Percentiles rank a stretch among this genome's conserved stretches.
phyloP scores from a whole-genome alignment of 805 yeast species.

The Blastobotrys americana region DNA sequence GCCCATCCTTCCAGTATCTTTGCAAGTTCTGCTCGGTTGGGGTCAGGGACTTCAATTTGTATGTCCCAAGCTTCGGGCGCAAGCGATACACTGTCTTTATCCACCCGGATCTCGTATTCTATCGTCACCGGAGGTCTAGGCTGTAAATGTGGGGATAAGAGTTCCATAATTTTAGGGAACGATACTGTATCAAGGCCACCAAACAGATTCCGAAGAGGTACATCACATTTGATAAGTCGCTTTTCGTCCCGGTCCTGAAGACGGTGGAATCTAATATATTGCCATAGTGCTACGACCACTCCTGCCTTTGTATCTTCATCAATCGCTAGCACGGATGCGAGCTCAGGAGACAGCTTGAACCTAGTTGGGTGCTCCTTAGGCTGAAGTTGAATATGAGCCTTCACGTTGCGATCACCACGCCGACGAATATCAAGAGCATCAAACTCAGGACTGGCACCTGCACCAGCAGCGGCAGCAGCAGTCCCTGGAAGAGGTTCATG shows the following conservation, averaged over 20 bases:
- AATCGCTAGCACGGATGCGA: slow-evolving; percentile 67
- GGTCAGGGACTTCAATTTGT: slow-evolving; percentile 45
- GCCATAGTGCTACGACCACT: slow-evolving; percentile 71
- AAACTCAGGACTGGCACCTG: slow-evolving; percentile 43
- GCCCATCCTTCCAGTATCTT: slow-evolving; percentile 35
- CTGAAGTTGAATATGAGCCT: slow-evolving; percentile 69
- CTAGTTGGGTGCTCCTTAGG: slow-evolving; percentile 68
- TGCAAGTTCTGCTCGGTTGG: slow-evolving; percentile 30
- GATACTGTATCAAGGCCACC: slow-evolving; percentile 45
- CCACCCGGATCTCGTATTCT: slow-evolving; percentile 70
- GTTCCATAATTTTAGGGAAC: slow-evolving; percentile 65
- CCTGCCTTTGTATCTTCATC: slow-evolving; percentile 81
- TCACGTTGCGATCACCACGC: slow-evolving; percentile 57
- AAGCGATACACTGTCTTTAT: slow-evolving; percentile 53
- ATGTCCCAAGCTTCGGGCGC: slow-evolving; percentile 79
- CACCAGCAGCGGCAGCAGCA: slow-evolving; percentile 18
- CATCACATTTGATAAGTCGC: slow-evolving; percentile 47
- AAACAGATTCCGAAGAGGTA: slow-evolving; percentile 38
- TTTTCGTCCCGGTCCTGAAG: slow-evolving; percentile 52
- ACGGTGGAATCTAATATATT: slow-evolving; percentile 60
- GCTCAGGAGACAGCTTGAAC: slow-evolving; percentile 54
- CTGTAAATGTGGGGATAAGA: slow-evolving; percentile 55
- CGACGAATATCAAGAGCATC: slow-evolving; percentile 89
- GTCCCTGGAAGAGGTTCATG: slow-evolving; percentile 52
- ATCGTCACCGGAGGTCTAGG: slow-evolving; percentile 78